phyloP scores from a whole-genome alignment of 2,329 filamentous ascomycete genomes.

The Pleurostoma richardsiae region DNA sequence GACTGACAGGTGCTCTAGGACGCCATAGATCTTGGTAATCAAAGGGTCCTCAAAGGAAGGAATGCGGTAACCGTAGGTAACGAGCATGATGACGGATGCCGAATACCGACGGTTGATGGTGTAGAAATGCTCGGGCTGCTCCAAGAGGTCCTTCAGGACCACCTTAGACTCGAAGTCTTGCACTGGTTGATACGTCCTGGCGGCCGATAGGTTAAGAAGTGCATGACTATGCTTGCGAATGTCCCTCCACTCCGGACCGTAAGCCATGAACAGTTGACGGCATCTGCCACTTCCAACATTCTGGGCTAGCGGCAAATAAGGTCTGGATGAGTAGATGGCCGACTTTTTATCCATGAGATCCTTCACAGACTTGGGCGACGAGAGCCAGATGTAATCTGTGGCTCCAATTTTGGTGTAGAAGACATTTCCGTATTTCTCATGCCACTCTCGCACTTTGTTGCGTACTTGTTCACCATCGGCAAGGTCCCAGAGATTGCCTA shows the following conservation, averaged over 20 bases:
- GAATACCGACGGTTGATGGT: constrained; percentile 33
- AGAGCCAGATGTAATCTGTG: constrained; percentile 32
- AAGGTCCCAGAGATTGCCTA: constrained; percentile 30
- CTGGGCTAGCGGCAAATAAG: constrained; percentile 22
- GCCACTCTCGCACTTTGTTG: constrained; percentile 24
- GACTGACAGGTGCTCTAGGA: constrained; percentile 26
- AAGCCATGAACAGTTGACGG: constrained; percentile 19
- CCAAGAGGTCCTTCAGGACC: constrained; percentile 25
- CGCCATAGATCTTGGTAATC: constrained; percentile 24
- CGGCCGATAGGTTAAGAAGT: constrained; percentile 15
- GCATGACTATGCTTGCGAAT: constrained; percentile 20
- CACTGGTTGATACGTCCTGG: constrained; percentile 17
- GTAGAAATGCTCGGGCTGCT: constrained; percentile 25
- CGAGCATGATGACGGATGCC: constrained; percentile 32
- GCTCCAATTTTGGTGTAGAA: constrained; percentile 33
- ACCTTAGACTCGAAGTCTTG: constrained; percentile 25
- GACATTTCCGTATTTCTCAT: constrained; percentile 26
- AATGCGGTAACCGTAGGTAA: constrained; percentile 31
- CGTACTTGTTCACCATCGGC: constrained; percentile 21
- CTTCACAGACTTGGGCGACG: constrained; percentile 14
- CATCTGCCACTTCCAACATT: constrained; percentile 20
- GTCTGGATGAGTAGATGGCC: constrained; percentile 12
- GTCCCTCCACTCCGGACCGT: constrained; percentile 17
- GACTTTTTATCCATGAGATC: constrained; percentile 13
- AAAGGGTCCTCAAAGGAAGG: constrained; percentile 25